phyloP scores from a whole-genome alignment of 208 protist genomes.

The Jaenimonas drosophilae region DNA sequence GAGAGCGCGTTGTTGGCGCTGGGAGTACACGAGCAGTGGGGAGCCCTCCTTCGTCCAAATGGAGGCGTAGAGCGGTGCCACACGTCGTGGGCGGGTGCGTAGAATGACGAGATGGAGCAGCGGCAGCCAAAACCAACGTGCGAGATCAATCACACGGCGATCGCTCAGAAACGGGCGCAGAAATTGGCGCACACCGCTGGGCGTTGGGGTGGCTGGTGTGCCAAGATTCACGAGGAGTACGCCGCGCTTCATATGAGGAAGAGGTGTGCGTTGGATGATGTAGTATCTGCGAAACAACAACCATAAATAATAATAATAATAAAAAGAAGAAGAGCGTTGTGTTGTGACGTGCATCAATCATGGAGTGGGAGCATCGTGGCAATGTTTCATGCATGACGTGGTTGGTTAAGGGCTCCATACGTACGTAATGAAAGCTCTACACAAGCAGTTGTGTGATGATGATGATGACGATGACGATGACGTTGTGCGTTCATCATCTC shows the following conservation, averaged over 20 bases:
- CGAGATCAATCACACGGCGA: constrained; percentile 5
- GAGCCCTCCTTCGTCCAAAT: neutral
- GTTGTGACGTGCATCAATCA: too few species aligned
- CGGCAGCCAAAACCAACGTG: neutral
- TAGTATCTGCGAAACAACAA: neutral
- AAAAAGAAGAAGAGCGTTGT: constrained; percentile 3
- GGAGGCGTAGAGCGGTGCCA: neutral
- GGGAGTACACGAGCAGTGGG: constrained; percentile 5
- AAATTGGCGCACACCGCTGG: constrained; percentile 2
- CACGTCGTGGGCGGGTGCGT: neutral
- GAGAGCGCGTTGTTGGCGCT: neutral
- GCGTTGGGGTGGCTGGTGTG: constrained; percentile 1
- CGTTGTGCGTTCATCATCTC: neutral
- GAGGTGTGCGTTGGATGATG: too few species aligned
- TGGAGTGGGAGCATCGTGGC: too few species aligned
- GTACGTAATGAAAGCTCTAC: too few species aligned
- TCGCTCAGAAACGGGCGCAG: constrained; percentile 5
- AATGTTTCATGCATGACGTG: too few species aligned
- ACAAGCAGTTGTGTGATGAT: too few species aligned
- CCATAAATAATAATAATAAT: constrained; percentile 4
- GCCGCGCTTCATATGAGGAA: too few species aligned
- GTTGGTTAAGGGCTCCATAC: too few species aligned
- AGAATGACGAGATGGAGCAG: constrained; percentile 6
- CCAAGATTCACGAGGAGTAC: constrained; percentile 6
- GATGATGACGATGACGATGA: too few species aligned